Evolutionary conservation across 106 monocot species (phyloP).

Genomic region (Dendrobium huoshanense): DNA sequence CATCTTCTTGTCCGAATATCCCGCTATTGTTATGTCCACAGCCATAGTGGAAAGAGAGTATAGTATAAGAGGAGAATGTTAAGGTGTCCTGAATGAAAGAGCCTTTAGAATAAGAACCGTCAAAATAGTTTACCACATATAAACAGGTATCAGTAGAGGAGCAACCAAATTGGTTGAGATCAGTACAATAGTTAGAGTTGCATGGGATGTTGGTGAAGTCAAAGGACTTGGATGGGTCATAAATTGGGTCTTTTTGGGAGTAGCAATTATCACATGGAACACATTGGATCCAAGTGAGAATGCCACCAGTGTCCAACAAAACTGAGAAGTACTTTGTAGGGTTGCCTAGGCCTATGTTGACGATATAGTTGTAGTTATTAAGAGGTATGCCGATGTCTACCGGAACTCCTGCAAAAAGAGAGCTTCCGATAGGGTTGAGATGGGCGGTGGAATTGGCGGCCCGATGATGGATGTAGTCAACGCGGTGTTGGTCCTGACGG

Average conservation of each 20-base stretch:
- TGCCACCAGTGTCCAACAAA: slow-evolving; percentile 16
- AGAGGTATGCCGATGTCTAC: no score
- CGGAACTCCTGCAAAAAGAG: no score
- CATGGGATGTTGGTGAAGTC: no score
- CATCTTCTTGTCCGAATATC: slow-evolving; percentile 15
- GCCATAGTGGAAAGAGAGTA: slow-evolving; percentile 11
- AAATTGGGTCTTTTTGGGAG: no score
- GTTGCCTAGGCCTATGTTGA: background rate
- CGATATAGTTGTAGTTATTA: no score
- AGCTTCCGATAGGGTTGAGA: background rate
- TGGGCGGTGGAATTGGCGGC: background rate
- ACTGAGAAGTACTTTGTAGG: background rate
- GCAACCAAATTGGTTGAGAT: background rate
- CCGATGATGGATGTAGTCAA: background rate
- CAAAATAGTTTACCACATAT: slow-evolving; percentile 22
- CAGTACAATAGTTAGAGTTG: slow-evolving; percentile 4
- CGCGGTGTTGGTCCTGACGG: no score
- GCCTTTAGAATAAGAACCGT: slow-evolving; percentile 8
- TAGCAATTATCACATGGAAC: background rate
- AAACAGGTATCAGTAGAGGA: slow-evolving; percentile 11
- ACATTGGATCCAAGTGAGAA: slow-evolving; percentile 21
- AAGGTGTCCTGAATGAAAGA: slow-evolving; percentile 25
- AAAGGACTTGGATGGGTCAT: no score
- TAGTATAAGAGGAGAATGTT: slow-evolving; percentile 9
- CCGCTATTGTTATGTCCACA: slow-evolving; percentile 13